Base-by-base conservation (phyloP, 2,329 filamentous ascomycete species). In the Didymosphaeria variabile region DNA sequence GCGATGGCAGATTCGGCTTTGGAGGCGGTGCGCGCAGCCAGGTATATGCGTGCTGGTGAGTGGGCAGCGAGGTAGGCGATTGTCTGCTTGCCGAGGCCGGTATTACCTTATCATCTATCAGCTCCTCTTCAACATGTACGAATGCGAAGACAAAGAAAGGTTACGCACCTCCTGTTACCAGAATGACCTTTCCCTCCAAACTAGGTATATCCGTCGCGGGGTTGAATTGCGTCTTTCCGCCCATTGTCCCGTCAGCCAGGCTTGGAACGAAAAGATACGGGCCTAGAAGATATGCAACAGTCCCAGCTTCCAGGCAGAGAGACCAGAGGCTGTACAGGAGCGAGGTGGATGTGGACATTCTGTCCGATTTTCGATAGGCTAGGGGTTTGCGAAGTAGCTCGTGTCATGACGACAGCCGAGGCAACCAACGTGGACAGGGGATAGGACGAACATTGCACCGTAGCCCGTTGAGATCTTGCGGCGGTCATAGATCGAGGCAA, bases 51-150 rank as follows among this genome's bases (percentile, higher is more conserved):
- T 7, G 71, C 49, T 10, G 83, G 82, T 5, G 77, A 75, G 67
- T 84, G 81, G 5, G 76, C 73, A 29, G 80, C 76, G 32, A 84
- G 77, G 46, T 80, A 78, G 42, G 75, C 69, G 40, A 84, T 72
- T 29, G 80, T 79, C 67, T 81, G 78, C 58, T 80, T 80, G 52
- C 83, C 83, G 9, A 85, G 73, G 15, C 83, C 83, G 9, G 75
- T 70, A 57, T 82, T 85, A 57, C 81, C 80, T 79, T 62, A 58
- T 3, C 38, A n/a, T 26, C 7, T 42, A 47, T 66, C 38, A 52
- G 42, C 19, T 45, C n/a, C 19, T 7, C 8, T 10, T 45, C 12
- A 12, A 23, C 7, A 45, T 23, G 19, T 3, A 19, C 42, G 42
- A 19, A 45, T 10, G 19, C 34, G 19, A 23, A 45, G 19, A 19